Evolutionary conservation across 768 basidiomycete genomes (phyloP).

Genomic region (Phlebiopsis gigantea): DNA sequence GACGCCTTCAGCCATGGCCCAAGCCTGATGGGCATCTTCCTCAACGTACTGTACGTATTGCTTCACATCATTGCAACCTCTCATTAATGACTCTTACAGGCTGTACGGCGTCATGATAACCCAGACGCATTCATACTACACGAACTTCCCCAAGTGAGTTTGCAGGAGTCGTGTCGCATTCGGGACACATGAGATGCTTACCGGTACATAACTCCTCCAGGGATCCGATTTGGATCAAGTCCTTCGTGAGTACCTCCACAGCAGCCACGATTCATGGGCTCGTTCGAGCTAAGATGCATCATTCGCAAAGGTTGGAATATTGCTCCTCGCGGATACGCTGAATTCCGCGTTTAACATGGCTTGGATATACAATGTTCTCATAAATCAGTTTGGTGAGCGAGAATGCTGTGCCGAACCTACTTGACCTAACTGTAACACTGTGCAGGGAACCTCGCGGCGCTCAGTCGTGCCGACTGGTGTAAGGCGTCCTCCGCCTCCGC

Average conservation of each 20-base stretch:
- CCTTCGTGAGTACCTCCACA: constrained; percentile 8
- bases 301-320: not conserved
- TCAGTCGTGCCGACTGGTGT: constrained; percentile 1
- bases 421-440: no score
- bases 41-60: constrained; percentile 9
- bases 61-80: no score
- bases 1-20: constrained; percentile 12
- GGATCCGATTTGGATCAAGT: constrained; percentile 13
- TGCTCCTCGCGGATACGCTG: constrained; percentile 9
- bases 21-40: constrained; percentile 9
- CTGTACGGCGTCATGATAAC: constrained; percentile 7
- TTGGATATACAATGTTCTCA: constrained; percentile 13
- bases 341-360: constrained; percentile 14
- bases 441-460: constrained; percentile 4
- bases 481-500: not conserved
- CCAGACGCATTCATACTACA: constrained; percentile 4
- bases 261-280: no score
- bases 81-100: no score
- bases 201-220: not conserved
- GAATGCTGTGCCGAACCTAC: not conserved
- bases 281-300: no score
- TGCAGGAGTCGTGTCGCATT: not conserved
- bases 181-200: not conserved
- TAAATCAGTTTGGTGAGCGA: constrained; percentile 11
- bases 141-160: not conserved